Base-by-base conservation (phyloP, 352 stramenopile species). In the Globisporangium nodosum region DNA sequence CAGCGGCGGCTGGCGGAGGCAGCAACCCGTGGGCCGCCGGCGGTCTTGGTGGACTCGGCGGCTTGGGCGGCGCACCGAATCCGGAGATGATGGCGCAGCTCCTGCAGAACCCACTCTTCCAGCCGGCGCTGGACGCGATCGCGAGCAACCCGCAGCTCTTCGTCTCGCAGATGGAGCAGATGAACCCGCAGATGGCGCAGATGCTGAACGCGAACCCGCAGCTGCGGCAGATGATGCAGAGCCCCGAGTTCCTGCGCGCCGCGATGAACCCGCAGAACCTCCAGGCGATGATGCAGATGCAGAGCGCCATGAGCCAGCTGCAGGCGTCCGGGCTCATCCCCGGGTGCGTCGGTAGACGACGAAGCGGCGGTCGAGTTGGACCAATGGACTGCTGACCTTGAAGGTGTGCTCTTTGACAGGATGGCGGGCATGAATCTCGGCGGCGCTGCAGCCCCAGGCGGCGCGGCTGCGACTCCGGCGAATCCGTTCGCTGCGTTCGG, bases 241-340 rank as follows among this genome's bases (percentile, higher is more conserved):
- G 95, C 69, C 88, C 88, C 5, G 80, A 94, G 39, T 90, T 94
- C 21, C 55, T 96, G 24, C 82, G 83, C 18, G 73, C 83, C 24
- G 88, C 89, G 59, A 88, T 94, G 75, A 94, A 97, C 71, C 88
- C 88, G 35, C 77, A 94, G 60, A 97, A 95, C 68, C 65, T 97
- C 16, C 87, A 96, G 64, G 88, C 88, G 16, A 93, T 97, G 78
- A 86, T 96, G 74, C 87, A 97, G 65, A 89, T 97, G 79, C 88
- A 97, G 62, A 81, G 64, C 49, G 85, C 84, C 13, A 96, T 96
- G 86, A 84, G 78, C 57, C 87, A 96, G 60, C 68, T 96, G 33
- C 84, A 82, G 35, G 58, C 71, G 5, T 75, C 79, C 2, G 87
- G 87, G 35, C 60, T 94, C 42, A 63, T 96, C 43, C 71, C 77